Conservation (phyloP, 2,329 filamentous ascomycete species). For the Aspergillus sclerotialis region DNA sequence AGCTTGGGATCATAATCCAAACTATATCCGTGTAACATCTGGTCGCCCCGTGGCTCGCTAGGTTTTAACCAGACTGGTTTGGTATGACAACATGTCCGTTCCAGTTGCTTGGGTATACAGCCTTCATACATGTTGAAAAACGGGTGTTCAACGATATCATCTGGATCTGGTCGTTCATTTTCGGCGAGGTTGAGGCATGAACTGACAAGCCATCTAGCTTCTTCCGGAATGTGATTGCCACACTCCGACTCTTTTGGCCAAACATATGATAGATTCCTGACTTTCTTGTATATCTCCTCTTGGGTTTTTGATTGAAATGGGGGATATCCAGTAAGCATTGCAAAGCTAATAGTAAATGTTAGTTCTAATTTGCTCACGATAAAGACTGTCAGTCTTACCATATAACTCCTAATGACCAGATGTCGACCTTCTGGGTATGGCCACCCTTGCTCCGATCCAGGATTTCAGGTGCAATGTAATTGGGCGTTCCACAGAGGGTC, state of each 20-base stretch:
- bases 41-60: conserved; percentile 41
- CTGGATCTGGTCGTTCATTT: conserved; percentile 42
- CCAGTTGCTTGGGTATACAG: conserved; percentile 39
- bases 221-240: conserved; percentile 41
- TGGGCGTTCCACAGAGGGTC: conserved; percentile 92
- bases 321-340: conserved; percentile 91
- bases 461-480: conserved; percentile 97
- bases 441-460: conserved; percentile 89
- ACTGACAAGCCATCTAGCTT: conserved; percentile 43
- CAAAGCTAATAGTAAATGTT: conserved; percentile 56
- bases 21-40: conserved; percentile 36
- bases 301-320: conserved; percentile 77
- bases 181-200: conserved; percentile 42
- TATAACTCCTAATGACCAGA: conserved; percentile 97
- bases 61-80: conserved; percentile 38
- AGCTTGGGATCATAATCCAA: conserved; percentile 37
- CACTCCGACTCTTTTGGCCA: conserved; percentile 42
- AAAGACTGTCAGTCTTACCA: conserved; percentile 63
- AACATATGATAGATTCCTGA: conserved; percentile 40
- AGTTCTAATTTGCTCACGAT: conserved; percentile 7
- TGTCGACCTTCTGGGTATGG: conserved; percentile 95
- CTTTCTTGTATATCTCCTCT: conserved; percentile 46
- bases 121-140: conserved; percentile 46
- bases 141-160: conserved; percentile 43
- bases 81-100: conserved; percentile 30